phyloP scores from a whole-genome alignment of 2,329 filamentous ascomycete genomes.

The Scorias spongiosa region DNA sequence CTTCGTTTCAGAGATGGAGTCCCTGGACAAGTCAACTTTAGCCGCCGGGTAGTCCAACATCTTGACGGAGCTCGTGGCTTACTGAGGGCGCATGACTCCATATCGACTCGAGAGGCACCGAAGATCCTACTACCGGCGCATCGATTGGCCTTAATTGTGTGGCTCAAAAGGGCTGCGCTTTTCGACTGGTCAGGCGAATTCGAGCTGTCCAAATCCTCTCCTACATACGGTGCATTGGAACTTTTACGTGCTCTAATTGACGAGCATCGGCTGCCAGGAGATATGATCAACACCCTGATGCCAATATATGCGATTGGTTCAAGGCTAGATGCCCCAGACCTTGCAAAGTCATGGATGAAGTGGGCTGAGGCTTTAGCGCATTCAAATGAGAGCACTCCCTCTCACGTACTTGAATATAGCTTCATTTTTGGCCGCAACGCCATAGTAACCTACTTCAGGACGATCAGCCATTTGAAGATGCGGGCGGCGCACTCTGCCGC shows the following conservation, averaged over 20 bases:
- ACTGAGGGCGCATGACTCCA: not conserved
- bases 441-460: constrained; percentile 70
- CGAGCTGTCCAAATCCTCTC: constrained; percentile 51
- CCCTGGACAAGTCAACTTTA: not conserved
- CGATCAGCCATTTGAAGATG: constrained; percentile 80
- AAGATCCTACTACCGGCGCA: not conserved
- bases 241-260: constrained; percentile 37
- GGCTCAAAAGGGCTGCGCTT: constrained; percentile 59
- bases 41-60: not conserved
- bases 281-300: not conserved
- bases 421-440: constrained; percentile 62
- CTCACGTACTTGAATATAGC: constrained; percentile 63
- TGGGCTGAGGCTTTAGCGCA: not conserved
- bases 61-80: no score
- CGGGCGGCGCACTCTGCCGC: constrained; percentile 18
- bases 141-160: constrained; percentile 18
- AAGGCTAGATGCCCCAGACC: not conserved
- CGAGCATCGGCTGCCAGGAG: not conserved
- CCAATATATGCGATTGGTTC: not conserved
- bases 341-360: not conserved
- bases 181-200: constrained; percentile 68
- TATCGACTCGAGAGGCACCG: not conserved
- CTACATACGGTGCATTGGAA: constrained; percentile 62
- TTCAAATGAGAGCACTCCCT: not conserved
- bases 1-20: not conserved